Base-by-base conservation (phyloP, 768 basidiomycete species). In the Psilocybe cyanescens region DNA sequence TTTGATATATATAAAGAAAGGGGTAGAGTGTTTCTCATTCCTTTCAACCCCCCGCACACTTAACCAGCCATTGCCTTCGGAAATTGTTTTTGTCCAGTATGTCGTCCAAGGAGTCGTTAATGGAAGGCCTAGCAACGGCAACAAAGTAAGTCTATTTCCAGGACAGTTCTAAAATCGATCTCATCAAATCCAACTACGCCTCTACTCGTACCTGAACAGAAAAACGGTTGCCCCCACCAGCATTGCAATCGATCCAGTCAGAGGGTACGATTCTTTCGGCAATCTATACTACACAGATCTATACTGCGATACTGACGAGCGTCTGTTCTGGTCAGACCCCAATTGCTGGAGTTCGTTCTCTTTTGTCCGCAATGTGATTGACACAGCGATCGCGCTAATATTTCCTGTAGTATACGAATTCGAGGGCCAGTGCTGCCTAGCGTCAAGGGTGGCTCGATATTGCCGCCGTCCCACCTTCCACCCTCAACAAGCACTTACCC, bases 151-250 rank as follows among this genome's bases (percentile, higher is more conserved):
- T 44, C 7, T 11, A 44, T 44, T 28, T 44, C 33, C 37, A 35
- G 33, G 33, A 35, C 33, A 35, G 33, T 35, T 11, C 33, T 35
- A 35, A 9, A 16, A 17, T 48, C n/a, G 44, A 45, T 48, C 56
- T 57, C 45, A 57, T 47, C 46, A 45, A 57, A 57, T 57, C 56
- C 56, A 47, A 57, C 24, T 57, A 57, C 45, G 44, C 45, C 56
- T 57, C 8, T 57, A 57, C 55, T 57, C 45, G 55, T 46, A 57
- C 55, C 45, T 2, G 14, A 47, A 9, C 45, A 57, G 56, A 17
- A 47, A 57, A 16, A 9, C 47, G 2, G 56, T 48, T 2, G 56
- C 46, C 4, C 56, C 56, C 28, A 35, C 48, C n/a, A 29, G 19
- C n/a, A 44, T 44, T 16, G 7, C 41, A 14, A 16, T 44, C 41